Conservation (phyloP, 148 eudicot species). For the Vaccinium myrtillus region DNA sequence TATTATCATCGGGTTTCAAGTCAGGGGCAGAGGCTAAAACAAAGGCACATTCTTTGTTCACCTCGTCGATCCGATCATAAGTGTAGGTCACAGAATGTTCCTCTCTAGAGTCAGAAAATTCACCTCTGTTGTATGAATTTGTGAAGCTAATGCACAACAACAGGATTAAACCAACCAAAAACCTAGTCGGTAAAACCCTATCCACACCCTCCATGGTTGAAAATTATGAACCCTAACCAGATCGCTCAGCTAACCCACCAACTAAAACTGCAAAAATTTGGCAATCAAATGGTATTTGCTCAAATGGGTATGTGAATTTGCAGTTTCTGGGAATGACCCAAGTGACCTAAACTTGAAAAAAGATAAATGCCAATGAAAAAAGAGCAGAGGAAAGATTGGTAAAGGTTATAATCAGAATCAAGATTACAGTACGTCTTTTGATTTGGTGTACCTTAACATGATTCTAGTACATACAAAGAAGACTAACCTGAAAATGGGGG, state of each 20-base stretch:
- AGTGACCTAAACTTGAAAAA: neutral
- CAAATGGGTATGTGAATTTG: neutral
- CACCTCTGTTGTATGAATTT: conserved; percentile 28
- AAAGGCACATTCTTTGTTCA: conserved; percentile 50
- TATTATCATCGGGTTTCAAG: conserved; percentile 42
- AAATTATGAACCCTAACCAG: conserved; percentile 15
- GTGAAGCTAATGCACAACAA: conserved; percentile 28
- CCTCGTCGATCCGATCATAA: conserved; percentile 70
- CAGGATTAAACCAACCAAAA: conserved; percentile 29
- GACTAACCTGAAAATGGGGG: conserved; percentile 15
- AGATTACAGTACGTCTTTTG: neutral
- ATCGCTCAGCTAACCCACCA: conserved; percentile 2
- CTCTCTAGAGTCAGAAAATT: conserved; percentile 19
- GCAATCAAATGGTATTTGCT: neutral
- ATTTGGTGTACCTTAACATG: neutral
- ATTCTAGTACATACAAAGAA: neutral
- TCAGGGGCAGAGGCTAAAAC: conserved; percentile 47
- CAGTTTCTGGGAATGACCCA: neutral
- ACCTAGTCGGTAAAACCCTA: conserved; percentile 16
- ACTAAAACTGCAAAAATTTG: conserved; percentile 7
- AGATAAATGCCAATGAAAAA: neutral
- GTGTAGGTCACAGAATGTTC: conserved; percentile 25
- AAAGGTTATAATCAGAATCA: neutral
- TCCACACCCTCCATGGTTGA: conserved; percentile 13
- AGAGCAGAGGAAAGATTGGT: neutral